phyloP scores from a whole-genome alignment of 78 protist species.

The Tieghemostelium lacteum region DNA sequence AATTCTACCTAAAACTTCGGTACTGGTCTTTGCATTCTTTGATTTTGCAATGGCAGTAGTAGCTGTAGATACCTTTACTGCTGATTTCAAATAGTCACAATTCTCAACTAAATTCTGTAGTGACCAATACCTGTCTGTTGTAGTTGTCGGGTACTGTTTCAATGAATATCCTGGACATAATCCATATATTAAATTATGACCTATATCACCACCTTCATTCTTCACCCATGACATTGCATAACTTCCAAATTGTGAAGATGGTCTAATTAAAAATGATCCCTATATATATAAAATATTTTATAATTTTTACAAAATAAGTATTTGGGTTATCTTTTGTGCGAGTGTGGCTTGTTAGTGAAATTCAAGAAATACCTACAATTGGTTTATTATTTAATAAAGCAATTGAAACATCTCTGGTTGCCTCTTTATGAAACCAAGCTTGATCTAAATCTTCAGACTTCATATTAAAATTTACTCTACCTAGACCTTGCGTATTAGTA shows the following conservation, averaged over 20 bases:
- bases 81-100: conserved; percentile 42
- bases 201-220: conserved; percentile 36
- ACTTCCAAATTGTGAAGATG: conserved; percentile 78
- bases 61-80: conserved; percentile 14
- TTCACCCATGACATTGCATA: conserved; percentile 81
- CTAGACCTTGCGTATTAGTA: conserved; percentile 27
- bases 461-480: conserved; percentile 74
- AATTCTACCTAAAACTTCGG: conserved; percentile 62
- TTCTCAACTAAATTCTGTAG: conserved; percentile 58
- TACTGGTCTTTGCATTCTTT: conserved; percentile 53
- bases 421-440: conserved; percentile 76
- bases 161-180: conserved; percentile 77
- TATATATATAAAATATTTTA: background rate
- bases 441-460: conserved; percentile 71
- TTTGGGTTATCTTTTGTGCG: background rate
- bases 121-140: conserved; percentile 64
- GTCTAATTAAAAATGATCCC: conserved; percentile 80
- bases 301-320: background rate
- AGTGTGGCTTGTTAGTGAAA: background rate
- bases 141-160: conserved; percentile 38
- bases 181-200: conserved; percentile 74
- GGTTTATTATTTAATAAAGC: conserved; percentile 46
- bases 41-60: conserved; percentile 47
- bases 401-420: conserved; percentile 69
- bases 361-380: conserved; percentile 21